These are phyloP conservation scores for Pichia sp. DNA, from an alignment of 1,139 yeast genomes.

Conservation along the genomic window DNA sequence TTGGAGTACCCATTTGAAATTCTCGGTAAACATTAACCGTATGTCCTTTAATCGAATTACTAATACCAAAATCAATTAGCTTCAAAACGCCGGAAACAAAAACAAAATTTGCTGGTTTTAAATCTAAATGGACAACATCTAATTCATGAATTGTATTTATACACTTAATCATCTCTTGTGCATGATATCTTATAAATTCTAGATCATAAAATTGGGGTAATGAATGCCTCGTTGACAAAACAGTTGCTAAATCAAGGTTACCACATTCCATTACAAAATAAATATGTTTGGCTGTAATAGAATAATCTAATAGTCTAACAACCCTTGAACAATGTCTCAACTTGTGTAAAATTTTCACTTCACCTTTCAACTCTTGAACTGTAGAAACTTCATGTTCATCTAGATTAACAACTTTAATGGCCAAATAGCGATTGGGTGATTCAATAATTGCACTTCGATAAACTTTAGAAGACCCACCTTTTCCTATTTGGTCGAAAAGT, in stretches of 20 bases:
- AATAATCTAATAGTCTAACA: constrained; percentile 70
- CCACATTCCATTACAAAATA: constrained; percentile 92
- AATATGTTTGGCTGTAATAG: constrained; percentile 57
- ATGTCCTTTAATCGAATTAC: constrained; percentile 89
- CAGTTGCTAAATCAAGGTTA: constrained; percentile 83
- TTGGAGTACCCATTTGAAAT: constrained; percentile 91
- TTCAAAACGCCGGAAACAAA: constrained; percentile 80
- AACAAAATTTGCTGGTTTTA: constrained; percentile 92
- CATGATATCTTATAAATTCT: constrained; percentile 74
- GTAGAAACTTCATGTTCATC: constrained; percentile 76
- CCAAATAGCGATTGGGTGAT: constrained; percentile 53
- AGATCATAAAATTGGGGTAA: constrained; percentile 48
- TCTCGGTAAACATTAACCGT: constrained; percentile 87
- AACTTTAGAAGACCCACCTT: constrained; percentile 92
- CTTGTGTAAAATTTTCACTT: constrained; percentile 65
- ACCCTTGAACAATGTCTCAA: constrained; percentile 64
- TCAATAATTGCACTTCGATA: constrained; percentile 57
- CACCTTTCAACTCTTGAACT: constrained; percentile 78
- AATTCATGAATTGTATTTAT: constrained; percentile 82
- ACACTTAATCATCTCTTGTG: constrained; percentile 75
- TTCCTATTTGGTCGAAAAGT: constrained; percentile 71
- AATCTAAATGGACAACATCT: constrained; percentile 88
- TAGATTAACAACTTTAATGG: constrained; percentile 75
- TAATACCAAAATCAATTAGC: constrained; percentile 93
- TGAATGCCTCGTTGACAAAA: constrained; percentile 48